These are phyloP conservation scores for Maudiozyma saulgeensis DNA, from an alignment of 805 yeast species.

Conservation along the genomic window DNA sequence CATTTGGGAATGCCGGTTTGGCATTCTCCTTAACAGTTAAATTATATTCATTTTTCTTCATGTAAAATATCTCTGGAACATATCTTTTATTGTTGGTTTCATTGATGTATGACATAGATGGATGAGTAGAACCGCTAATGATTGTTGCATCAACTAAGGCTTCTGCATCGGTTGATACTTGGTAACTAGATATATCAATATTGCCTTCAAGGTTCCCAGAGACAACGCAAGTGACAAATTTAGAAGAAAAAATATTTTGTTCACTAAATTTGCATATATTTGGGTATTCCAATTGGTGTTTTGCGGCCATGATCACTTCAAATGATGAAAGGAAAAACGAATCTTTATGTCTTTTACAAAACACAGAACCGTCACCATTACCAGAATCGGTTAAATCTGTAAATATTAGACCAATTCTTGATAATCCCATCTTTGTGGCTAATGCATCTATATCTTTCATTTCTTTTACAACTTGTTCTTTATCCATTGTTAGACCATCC, in stretches of 20 bases:
- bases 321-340: constrained; percentile 84
- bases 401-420: constrained; percentile 73
- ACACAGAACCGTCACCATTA: constrained; percentile 74
- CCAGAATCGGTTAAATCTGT: constrained; percentile 89
- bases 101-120: constrained; percentile 74
- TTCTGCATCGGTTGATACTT: constrained; percentile 81
- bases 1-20: constrained; percentile 89
- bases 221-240: constrained; percentile 86
- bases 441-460: constrained; percentile 45
- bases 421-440: constrained; percentile 51
- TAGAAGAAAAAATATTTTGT: constrained; percentile 65
- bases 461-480: constrained; percentile 29
- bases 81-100: constrained; percentile 65
- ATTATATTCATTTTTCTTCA: constrained; percentile 78
- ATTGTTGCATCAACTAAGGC: constrained; percentile 80
- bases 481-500: constrained; percentile 69
- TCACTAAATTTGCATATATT: constrained; percentile 55
- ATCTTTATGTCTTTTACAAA: constrained; percentile 87
- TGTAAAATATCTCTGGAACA: constrained; percentile 90
- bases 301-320: constrained; percentile 77
- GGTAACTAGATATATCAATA: constrained; percentile 85
- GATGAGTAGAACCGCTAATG: constrained; percentile 81
- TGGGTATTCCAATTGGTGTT: constrained; percentile 58
- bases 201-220: constrained; percentile 85
- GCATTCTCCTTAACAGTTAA: constrained; percentile 81